Base-by-base conservation (phyloP, 768 basidiomycete genomes). In the Pisolithus microcarpus region DNA sequence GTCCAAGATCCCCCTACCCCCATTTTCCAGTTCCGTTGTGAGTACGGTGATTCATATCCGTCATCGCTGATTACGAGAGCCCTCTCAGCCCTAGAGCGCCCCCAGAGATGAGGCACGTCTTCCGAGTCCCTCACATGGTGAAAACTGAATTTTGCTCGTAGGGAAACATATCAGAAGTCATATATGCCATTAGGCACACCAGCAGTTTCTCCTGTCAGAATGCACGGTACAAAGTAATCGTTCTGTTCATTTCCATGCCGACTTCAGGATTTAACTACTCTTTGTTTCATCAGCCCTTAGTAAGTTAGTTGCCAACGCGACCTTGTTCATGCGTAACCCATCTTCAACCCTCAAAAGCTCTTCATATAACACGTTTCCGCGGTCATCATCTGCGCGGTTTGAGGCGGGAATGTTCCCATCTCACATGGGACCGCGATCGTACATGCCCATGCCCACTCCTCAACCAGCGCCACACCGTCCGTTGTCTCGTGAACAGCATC, bases 361-460 rank as follows among this genome's bases (percentile, higher is more conserved):
- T 28, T 49, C 66, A 38, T 58, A 64, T 52, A 50, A 67, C 38
- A 65, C 59, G 19, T 65, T 65, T 15, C 61, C 65, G 15, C 66
- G 66, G 23, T 57, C 62, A 11, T 10, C 53, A 1, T 9, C 49
- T 11, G 38, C 46, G 26, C 49, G 54, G 2, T 34, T 43, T 18
- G 26, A 38, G 5, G 19, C 40, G 15, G 24, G 40, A 2, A 30
- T 16, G 19, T 43, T 49, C 9, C 26, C 15, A 40, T 34, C 52
- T 31, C 54, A 19, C 5, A 28, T 24, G 43, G 43, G 43, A 13
- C 13, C 23, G 18, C 28, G 23, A 6, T 19, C 15, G 3, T 21
- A 45, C 3, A 26, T n/a, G 34, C 53, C 26, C 43, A 26, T 46
- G 46, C 49, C 57, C 21, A 24, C 50, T 6, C 50, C 55, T 7